Evolutionary conservation across 371 early-diverging fungal genomes (phyloP).

Genomic region (Chytridium lagenaria): DNA sequence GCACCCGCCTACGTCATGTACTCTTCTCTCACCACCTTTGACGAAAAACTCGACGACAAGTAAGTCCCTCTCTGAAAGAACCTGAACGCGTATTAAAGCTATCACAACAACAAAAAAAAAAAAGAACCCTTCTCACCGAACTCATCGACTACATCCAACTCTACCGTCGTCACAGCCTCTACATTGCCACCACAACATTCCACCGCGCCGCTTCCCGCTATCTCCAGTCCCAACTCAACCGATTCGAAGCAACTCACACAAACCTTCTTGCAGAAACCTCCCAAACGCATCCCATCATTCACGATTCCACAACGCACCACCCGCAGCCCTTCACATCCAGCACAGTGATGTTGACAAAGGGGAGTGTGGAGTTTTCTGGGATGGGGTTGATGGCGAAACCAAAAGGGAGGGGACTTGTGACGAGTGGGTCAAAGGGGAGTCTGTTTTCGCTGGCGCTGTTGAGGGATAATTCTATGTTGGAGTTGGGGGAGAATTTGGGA

Average conservation of each 20-base stretch:
- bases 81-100: too few species aligned
- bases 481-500: background rate
- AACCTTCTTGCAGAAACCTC: background rate
- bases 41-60: conserved; percentile 19
- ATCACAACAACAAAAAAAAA: too few species aligned
- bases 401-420: too few species aligned
- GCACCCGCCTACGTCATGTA: conserved; percentile 22
- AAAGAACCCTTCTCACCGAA: conserved; percentile 24
- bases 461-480: background rate
- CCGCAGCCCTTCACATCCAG: too few species aligned
- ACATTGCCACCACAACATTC: conserved; percentile 40
- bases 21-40: background rate
- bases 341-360: too few species aligned
- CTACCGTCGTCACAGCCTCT: conserved; percentile 44
- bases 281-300: background rate
- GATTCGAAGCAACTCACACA: conserved; percentile 17
- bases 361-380: too few species aligned
- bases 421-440: background rate
- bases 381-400: too few species aligned
- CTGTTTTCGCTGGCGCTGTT: background rate
- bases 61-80: too few species aligned
- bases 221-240: conserved; percentile 28
- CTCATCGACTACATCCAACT: conserved; percentile 35
- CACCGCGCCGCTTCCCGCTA: conserved; percentile 33
- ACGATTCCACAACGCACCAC: too few species aligned